Evolutionary conservation across 2,329 filamentous ascomycete species (phyloP).

Genomic region (Ophiostoma angusticollis): DNA sequence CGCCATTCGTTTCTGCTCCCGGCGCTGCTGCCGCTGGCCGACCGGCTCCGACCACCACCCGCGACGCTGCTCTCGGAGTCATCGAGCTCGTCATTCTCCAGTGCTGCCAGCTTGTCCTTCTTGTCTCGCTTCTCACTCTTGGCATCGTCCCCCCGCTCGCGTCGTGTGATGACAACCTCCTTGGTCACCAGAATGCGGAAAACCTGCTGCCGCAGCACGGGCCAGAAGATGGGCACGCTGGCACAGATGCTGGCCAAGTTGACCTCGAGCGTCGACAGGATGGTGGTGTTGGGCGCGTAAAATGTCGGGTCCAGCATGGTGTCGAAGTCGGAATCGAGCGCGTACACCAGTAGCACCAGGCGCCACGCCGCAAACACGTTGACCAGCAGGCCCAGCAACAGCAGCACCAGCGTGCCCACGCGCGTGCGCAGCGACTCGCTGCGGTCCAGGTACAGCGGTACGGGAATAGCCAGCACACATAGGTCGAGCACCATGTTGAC

Average conservation of each 20-base stretch:
- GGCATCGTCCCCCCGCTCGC: not conserved
- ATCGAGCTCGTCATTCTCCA: too few relatives aligned
- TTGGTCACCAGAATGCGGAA: constrained; percentile 17
- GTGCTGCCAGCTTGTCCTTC: not conserved
- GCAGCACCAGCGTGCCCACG: constrained; percentile 18
- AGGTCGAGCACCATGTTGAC: constrained; percentile 23
- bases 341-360: constrained; percentile 14
- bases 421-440: constrained; percentile 15
- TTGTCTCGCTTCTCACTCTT: not conserved
- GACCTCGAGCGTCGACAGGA: constrained; percentile 18
- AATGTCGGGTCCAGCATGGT: constrained; percentile 18
- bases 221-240: constrained; percentile 19
- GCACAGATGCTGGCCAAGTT: constrained; percentile 16
- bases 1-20: too few relatives aligned
- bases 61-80: too few relatives aligned
- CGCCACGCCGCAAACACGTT: constrained; percentile 16
- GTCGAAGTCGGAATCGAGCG: constrained; percentile 12
- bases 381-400: constrained; percentile 9
- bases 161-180: constrained; percentile 2
- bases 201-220: constrained; percentile 16
- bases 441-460: constrained; percentile 21
- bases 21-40: too few relatives aligned
- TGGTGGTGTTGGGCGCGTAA: constrained; percentile 16
- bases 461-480: constrained; percentile 21
- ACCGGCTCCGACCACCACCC: too few relatives aligned